Evolutionary conservation across 805 yeast species (phyloP), one percentile per base, ranked within the genome.

Genomic region (Zygoascus tannicola): DNA sequence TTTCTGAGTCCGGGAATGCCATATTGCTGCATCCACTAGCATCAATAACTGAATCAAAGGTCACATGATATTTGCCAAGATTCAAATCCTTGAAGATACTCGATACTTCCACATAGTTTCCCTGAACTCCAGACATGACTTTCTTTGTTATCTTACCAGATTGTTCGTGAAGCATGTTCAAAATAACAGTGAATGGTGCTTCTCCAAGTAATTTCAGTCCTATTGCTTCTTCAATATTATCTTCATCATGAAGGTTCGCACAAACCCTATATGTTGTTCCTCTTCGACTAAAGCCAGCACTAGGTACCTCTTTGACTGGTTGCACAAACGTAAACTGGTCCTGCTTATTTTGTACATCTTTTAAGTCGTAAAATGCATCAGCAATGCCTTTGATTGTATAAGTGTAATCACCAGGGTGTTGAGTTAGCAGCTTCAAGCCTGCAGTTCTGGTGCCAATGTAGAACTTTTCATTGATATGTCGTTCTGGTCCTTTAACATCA

Each of bases 51-150:
- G 73, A 72, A 21, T 67, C 67, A 22, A 90, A 66, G 0, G 75
- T 65, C 2, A 90, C 64, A 10, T 70, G 53, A 56, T 85, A 88
- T 32, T 76, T 75, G 1, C 97, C 97, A n/a, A 81, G 67, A 4
- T 73, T 68, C 49, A 84, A 59, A 2, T 71, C 68, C 32, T 71
- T 68, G 52, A 76, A 75, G 4, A 79, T 50, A 44, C 68, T 68
- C 38, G 64, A 50, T 41, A 72, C 60, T 21, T 68, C 57, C 44
- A 73, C 64, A 2, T 53, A 46, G 3, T 56, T 54, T 0, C 67
- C 52, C 10, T 66, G 57, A 19, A 82, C 63, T 30, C 73, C 64
- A 1, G 65, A 63, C 15, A 82, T 51, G 0, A 65, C 63, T 22
- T 77, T 50, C 19, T 64, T 62, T 41, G 75, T 78, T 1, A 71